These are phyloP conservation scores for Phanerochaete sordida DNA, from an alignment of 768 basidiomycete genomes.

Conservation along the genomic window DNA sequence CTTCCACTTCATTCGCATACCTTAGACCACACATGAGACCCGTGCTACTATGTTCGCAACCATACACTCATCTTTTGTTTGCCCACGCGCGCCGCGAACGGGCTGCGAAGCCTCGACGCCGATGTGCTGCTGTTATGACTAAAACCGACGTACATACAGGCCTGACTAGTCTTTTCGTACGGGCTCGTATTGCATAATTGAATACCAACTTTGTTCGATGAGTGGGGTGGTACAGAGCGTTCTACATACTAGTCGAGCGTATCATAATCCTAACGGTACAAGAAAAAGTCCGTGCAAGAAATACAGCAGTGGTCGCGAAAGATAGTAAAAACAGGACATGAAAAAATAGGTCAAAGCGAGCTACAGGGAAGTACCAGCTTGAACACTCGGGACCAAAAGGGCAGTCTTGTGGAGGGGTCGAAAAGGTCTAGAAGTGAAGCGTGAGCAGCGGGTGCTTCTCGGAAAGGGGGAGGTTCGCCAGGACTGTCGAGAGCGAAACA, in stretches of 20 bases:
- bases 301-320: background rate
- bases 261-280: background rate
- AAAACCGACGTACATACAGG: background rate
- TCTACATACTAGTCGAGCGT: background rate
- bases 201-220: background rate
- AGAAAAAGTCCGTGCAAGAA: background rate
- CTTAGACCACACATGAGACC: background rate
- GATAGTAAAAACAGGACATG: too few relatives aligned
- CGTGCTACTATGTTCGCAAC: background rate
- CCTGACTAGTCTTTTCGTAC: background rate
- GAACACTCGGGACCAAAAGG: background rate
- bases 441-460: too few relatives aligned
- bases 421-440: too few relatives aligned
- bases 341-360: background rate
- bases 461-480: too few relatives aligned
- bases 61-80: background rate
- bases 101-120: background rate
- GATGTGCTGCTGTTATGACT: background rate
- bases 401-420: background rate
- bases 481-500: background rate
- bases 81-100: background rate
- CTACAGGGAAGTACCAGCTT: background rate
- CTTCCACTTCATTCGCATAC: background rate
- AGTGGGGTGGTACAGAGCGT: background rate
- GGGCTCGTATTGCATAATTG: background rate